Base-by-base conservation (phyloP, 2,329 filamentous ascomycete genomes). In the Apiospora arundinis region DNA sequence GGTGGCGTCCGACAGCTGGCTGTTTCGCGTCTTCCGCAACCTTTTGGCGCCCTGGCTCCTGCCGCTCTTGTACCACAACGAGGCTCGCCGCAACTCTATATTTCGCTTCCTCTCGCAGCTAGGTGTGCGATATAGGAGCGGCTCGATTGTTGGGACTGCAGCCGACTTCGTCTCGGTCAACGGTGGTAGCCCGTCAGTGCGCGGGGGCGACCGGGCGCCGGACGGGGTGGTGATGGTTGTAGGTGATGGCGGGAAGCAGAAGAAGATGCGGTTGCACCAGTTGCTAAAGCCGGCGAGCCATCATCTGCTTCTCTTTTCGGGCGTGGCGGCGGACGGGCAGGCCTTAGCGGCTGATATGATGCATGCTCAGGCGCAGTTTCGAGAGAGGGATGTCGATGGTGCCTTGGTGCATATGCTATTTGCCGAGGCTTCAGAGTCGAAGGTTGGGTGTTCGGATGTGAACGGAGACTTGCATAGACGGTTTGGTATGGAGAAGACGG, bases 191-290 rank as follows among this genome's bases (percentile, higher is more conserved):
- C 75, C 74, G 0, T 74, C 5, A 1, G 11, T 88, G 2, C 79
- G 80, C 60, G 85, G 85, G 44, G 87, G 87, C 1, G 84, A 87
- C 74, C 82, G 87, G 18, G 78, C 85, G 4, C 82, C 82, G 0
- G 83, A 86, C 71, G 82, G 82, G 4, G 74, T 72, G 67, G 74
- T 73, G 68, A 40, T 83, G 0, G 32, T 49, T 60, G 72, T 18
- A 12, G 25, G 2, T 14, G 14, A 49, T 25, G 48, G n/a, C 12
- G n/a, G 74, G 71, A 28, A 72, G 67, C 32, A 28, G 42, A 12
- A 72, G 23, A 74, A 78, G 45, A 73, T 52, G 65, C 75, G 76
- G 69, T 74, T 80, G 37, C 74, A 73, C 11, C 74, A 76, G 32
- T 71, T 78, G 8, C n/a, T 79, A 32, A 71, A 68, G 5, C 74